Conservation (phyloP, 129 eudicot species). For the Lonicera japonica region DNA sequence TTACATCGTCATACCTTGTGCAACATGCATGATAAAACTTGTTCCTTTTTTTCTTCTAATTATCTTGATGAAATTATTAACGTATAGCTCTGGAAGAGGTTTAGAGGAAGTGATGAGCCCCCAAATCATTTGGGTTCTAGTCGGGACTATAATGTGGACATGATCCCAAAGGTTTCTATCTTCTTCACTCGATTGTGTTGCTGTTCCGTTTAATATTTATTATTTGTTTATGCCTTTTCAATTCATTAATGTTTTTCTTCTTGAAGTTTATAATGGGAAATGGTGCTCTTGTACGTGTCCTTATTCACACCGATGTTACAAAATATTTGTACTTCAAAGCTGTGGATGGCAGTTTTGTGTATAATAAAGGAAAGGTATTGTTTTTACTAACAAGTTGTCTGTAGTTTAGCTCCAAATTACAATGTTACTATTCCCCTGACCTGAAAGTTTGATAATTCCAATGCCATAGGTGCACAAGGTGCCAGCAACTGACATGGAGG, state of each 20-base stretch:
- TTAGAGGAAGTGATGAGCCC: slow-evolving; percentile 91
- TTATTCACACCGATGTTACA: slow-evolving; percentile 95
- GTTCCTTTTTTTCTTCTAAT: slow-evolving; percentile 6
- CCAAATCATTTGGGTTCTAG: slow-evolving; percentile 93
- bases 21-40: not conserved
- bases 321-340: slow-evolving; percentile 87
- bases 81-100: slow-evolving; percentile 82
- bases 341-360: slow-evolving; percentile 96
- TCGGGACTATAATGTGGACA: slow-evolving; percentile 94
- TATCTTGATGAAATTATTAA: slow-evolving; percentile 6
- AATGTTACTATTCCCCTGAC: not conserved
- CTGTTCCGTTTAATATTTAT: not conserved
- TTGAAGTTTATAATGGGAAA: slow-evolving; percentile 87
- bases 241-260: not conserved
- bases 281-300: slow-evolving; percentile 91
- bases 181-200: not conserved
- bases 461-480: slow-evolving; percentile 24
- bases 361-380: slow-evolving; percentile 81
- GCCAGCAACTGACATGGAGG: slow-evolving; percentile 36
- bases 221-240: not conserved
- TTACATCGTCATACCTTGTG: slow-evolving; percentile 3
- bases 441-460: not conserved
- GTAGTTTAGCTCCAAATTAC: not conserved
- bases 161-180: slow-evolving; percentile 81
- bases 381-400: not conserved